phyloP scores from a whole-genome alignment of 352 stramenopile species.

The Halophytophthora batemanensis region DNA sequence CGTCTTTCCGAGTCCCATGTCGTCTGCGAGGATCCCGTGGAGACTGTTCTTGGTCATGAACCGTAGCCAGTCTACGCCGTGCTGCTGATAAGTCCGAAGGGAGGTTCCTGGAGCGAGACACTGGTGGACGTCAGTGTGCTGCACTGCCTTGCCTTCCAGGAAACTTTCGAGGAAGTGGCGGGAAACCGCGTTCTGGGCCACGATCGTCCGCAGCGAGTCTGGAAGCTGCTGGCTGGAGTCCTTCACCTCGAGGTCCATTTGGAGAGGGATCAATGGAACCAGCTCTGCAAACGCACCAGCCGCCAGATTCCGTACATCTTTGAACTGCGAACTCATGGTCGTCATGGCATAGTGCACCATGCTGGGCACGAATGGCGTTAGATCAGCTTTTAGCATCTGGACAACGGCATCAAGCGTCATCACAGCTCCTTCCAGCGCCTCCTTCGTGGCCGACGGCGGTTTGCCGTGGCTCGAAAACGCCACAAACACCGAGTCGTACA shows the following conservation, averaged over 20 bases:
- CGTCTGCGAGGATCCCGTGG: conserved; percentile 79
- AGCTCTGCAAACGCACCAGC: conserved; percentile 69
- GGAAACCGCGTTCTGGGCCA: conserved; percentile 51
- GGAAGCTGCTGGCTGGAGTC: conserved; percentile 5
- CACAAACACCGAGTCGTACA: conserved; percentile 53
- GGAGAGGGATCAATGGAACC: conserved; percentile 62
- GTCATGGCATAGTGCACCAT: conserved; percentile 70
- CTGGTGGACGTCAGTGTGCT: conserved; percentile 25
- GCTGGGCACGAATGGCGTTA: conserved; percentile 64
- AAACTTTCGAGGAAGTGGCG: conserved; percentile 69
- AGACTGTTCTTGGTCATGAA: conserved; percentile 75
- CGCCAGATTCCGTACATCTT: conserved; percentile 41
- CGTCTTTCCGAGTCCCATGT: conserved; percentile 95
- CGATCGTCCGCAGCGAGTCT: conserved; percentile 23
- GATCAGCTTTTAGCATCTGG: conserved; percentile 17
- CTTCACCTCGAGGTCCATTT: conserved; percentile 59
- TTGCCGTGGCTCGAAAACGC: conserved; percentile 14
- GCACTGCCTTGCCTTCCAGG: conserved; percentile 52
- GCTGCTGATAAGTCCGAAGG: conserved; percentile 73
- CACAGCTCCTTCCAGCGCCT: conserved; percentile 37
- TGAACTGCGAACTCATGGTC: conserved; percentile 47
- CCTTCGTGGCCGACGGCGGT: conserved; percentile 2
- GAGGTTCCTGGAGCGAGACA: conserved; percentile 28
- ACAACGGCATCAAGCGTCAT: conserved; percentile 63
- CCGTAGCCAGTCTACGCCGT: conserved; percentile 72